Evolutionary conservation across 1,284 basidiomycete species (phyloP).

Genomic region (Afroboletus lepidellus): DNA sequence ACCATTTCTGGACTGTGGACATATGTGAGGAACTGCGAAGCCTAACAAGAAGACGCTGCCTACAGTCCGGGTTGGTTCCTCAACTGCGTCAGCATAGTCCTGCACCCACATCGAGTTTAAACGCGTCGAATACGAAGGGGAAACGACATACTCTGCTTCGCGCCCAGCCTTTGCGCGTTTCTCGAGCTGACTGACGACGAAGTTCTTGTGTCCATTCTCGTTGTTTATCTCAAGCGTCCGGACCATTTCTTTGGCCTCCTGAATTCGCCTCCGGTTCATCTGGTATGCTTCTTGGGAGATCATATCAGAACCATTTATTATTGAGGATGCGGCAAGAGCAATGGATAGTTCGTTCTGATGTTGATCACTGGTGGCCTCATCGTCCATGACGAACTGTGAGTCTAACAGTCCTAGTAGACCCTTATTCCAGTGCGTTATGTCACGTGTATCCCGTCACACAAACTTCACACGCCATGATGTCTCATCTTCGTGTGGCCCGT

Average conservation of each 20-base stretch:
- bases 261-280: slow-evolving; percentile 27
- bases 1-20: slow-evolving; percentile 12
- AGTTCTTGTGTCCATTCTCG: slow-evolving; percentile 32
- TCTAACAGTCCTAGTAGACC: background rate
- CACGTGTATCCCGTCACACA: slow-evolving; percentile 18
- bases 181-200: slow-evolving; percentile 27
- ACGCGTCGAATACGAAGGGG: background rate
- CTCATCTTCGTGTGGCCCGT: slow-evolving; percentile 7
- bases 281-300: slow-evolving; percentile 25
- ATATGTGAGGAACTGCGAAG: slow-evolving; percentile 2
- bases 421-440: slow-evolving; percentile 15
- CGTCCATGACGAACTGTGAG: slow-evolving; percentile 20
- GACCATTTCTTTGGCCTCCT: slow-evolving; percentile 29
- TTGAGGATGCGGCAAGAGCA: slow-evolving; percentile 24
- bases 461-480: slow-evolving; percentile 25
- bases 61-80: slow-evolving; percentile 18
- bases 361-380: slow-evolving; percentile 6
- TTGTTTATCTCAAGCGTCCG: slow-evolving; percentile 29
- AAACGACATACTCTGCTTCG: slow-evolving; percentile 37
- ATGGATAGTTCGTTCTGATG: slow-evolving; percentile 15
- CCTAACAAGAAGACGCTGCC: slow-evolving; percentile 7
- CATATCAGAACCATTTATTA: slow-evolving; percentile 27
- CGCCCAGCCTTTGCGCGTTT: slow-evolving; percentile 29
- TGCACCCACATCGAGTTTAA: slow-evolving; percentile 8
- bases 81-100: slow-evolving; percentile 21